Conservation (phyloP, 208 protist species). For the Leishmania mexicana region DNA sequence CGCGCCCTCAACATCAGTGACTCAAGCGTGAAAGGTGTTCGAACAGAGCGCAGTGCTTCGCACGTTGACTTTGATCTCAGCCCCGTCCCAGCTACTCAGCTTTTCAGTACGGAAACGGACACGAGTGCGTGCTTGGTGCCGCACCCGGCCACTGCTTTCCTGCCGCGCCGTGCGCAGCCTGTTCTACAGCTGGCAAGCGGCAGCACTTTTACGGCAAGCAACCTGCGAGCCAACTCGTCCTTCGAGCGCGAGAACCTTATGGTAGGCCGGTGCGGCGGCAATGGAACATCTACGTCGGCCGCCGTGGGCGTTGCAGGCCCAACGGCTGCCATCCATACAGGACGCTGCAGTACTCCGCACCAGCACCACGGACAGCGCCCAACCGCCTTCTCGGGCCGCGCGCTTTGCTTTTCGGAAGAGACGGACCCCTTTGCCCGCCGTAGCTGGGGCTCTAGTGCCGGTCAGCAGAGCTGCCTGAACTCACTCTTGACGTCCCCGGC, state of each 20-base stretch:
- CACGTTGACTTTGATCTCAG: conserved; percentile 35
- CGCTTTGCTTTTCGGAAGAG: conserved; percentile 33
- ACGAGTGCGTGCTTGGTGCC: conserved; percentile 10
- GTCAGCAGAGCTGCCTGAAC: conserved; percentile 29
- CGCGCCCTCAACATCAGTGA: conserved; percentile 32
- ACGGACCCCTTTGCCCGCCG: conserved; percentile 21
- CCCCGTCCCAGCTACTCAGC: conserved; percentile 18
- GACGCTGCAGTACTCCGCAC: conserved; percentile 23
- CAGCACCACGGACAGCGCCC: conserved; percentile 8
- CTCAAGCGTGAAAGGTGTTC: conserved; percentile 23
- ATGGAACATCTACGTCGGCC: neutral
- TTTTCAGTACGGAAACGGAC: conserved; percentile 23
- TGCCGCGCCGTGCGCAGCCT: conserved; percentile 17
- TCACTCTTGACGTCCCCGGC: conserved; percentile 29
- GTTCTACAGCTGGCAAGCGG: conserved; percentile 29
- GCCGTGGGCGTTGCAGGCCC: neutral
- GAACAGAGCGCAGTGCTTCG: conserved; percentile 19
- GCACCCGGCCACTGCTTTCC: neutral
- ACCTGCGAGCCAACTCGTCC: conserved; percentile 27
- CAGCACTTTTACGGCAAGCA: conserved; percentile 36
- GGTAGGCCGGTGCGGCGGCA: neutral
- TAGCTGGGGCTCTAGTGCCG: conserved; percentile 27
- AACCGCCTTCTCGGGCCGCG: conserved; percentile 16
- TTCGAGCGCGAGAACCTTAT: conserved; percentile 19
- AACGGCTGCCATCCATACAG: neutral